These are phyloP conservation scores for Erythrobasidium yunnanense DNA, from an alignment of 768 basidiomycete genomes.

Conservation along the genomic window DNA sequence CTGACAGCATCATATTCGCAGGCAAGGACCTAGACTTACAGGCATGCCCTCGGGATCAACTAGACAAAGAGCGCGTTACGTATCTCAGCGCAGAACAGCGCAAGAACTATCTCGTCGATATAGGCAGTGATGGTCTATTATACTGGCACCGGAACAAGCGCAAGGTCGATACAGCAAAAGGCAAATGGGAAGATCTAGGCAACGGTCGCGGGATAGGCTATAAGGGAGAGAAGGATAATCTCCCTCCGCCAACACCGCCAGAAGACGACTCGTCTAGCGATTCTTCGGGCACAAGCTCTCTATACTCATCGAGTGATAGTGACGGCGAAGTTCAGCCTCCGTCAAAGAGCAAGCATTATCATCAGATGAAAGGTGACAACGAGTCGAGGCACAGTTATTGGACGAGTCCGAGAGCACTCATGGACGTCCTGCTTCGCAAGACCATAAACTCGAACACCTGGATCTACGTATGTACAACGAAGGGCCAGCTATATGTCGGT, in stretches of 20 bases:
- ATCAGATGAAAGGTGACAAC: neutral
- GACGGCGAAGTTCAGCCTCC: neutral
- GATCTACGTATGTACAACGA: neutral
- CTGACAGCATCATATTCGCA: too few relatives aligned
- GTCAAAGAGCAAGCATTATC: slow-evolving; percentile 10
- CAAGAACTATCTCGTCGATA: slow-evolving; percentile 41
- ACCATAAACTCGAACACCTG: slow-evolving; percentile 38
- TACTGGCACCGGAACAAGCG: slow-evolving; percentile 32
- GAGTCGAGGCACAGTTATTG: slow-evolving; percentile 7
- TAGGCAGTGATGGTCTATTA: slow-evolving; percentile 37
- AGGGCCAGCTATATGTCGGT: slow-evolving; percentile 41
- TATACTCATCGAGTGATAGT: slow-evolving; percentile 26
- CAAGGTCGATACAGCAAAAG: slow-evolving; percentile 39
- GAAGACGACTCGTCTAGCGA: slow-evolving; percentile 4
- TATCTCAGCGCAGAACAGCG: slow-evolving; percentile 41
- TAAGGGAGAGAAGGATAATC: slow-evolving; percentile 37
- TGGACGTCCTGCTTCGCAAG: slow-evolving; percentile 40
- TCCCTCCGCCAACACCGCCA: neutral
- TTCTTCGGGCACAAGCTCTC: neutral
- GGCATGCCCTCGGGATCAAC: slow-evolving; percentile 39
- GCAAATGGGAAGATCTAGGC: slow-evolving; percentile 30
- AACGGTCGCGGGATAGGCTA: slow-evolving; percentile 40
- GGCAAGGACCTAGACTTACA: slow-evolving; percentile 41
- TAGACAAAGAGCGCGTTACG: slow-evolving; percentile 20
- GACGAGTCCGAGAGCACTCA: slow-evolving; percentile 39